Evolutionary conservation across 2,329 filamentous ascomycete genomes (phyloP).

Genomic region (Myriangium duriaei): DNA sequence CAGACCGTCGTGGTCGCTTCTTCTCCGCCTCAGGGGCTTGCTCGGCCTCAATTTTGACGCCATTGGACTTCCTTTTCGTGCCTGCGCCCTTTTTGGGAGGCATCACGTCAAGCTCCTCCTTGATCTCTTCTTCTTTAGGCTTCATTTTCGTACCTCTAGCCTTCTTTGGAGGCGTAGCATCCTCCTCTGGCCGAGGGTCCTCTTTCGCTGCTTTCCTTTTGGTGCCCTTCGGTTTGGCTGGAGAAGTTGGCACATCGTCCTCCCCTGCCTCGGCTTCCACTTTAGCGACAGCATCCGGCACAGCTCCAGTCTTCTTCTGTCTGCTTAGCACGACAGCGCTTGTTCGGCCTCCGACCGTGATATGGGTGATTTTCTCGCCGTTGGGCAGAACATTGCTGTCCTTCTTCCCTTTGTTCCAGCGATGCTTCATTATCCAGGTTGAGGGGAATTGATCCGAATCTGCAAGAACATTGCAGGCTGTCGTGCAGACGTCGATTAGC

Average conservation of each 20-base stretch:
- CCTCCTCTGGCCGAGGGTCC: background rate
- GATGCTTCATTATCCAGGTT: constrained; percentile 49
- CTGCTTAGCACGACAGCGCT: constrained; percentile 76
- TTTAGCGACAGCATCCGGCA: constrained; percentile 36
- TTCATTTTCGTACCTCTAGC: background rate
- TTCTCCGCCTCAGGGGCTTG: background rate
- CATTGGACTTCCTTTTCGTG: constrained; percentile 10
- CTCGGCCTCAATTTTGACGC: constrained; percentile 2
- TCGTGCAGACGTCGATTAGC: constrained; percentile 67
- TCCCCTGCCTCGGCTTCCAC: constrained; percentile 8
- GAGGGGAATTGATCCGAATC: constrained; percentile 77
- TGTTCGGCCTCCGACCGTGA: constrained; percentile 83
- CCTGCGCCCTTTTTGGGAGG: background rate
- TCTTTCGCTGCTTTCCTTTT: constrained; percentile 8
- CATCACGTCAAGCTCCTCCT: background rate
- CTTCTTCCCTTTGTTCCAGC: constrained; percentile 80
- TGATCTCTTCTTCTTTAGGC: background rate
- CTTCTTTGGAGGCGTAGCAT: background rate
- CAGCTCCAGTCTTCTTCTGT: constrained; percentile 66
- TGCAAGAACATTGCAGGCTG: constrained; percentile 63
- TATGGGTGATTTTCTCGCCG: constrained; percentile 70
- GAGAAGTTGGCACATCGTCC: background rate
- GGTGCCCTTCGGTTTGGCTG: background rate
- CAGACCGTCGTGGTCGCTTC: constrained; percentile 3
- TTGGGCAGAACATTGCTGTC: constrained; percentile 57